These are phyloP conservation scores for Alternaria sp. DNA, from an alignment of 2,329 filamentous ascomycete species.

Conservation along the genomic window DNA sequence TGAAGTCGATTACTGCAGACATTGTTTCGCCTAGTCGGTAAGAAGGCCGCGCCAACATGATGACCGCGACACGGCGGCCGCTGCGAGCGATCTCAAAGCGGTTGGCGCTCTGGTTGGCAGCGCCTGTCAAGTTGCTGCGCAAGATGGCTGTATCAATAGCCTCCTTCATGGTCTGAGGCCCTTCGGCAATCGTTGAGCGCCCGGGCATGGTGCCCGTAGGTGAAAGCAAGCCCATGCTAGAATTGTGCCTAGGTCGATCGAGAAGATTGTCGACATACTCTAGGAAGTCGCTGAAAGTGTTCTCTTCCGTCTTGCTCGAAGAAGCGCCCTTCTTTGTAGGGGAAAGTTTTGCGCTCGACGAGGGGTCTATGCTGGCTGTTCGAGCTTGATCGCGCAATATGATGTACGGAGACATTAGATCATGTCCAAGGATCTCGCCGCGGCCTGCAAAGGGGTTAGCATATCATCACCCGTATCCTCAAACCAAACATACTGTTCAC, in stretches of 20 bases:
- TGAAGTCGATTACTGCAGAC: conserved; percentile 83
- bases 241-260: conserved; percentile 43
- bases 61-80: conserved; percentile 86
- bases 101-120: conserved; percentile 81
- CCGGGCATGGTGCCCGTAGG: conserved; percentile 66
- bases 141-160: conserved; percentile 91
- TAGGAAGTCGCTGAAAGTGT: conserved; percentile 44
- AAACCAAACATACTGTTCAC: conserved; percentile 68
- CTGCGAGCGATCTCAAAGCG: conserved; percentile 94
- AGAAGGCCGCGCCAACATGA: conserved; percentile 85
- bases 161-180: conserved; percentile 72
- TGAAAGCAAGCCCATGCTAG: conserved; percentile 67
- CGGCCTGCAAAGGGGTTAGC: conserved; percentile 55
- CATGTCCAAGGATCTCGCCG: conserved; percentile 88
- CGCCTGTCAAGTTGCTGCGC: conserved; percentile 64
- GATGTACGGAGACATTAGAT: conserved; percentile 93
- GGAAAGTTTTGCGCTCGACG: conserved; percentile 11
- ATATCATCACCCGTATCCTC: background rate
- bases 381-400: conserved; percentile 82
- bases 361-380: conserved; percentile 45
- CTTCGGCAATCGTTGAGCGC: conserved; percentile 62
- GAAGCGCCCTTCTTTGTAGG: conserved; percentile 25
- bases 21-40: conserved; percentile 90
- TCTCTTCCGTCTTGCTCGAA: conserved; percentile 52
- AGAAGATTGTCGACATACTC: conserved; percentile 57